Conservation (phyloP, 768 basidiomycete species). For the Phallus indusiatus region DNA sequence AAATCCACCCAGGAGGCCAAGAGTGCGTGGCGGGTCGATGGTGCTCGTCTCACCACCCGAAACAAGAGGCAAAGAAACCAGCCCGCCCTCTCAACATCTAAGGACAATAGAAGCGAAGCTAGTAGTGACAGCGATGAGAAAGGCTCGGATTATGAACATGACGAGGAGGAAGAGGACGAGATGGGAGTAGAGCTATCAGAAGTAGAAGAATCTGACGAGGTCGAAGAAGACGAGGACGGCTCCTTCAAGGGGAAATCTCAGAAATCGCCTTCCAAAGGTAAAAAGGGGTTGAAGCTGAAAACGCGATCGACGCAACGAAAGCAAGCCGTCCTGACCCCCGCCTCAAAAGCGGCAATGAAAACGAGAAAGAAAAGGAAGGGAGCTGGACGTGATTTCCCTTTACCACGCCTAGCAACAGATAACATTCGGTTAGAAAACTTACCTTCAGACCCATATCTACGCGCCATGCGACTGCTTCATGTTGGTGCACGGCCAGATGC, state of each 20-base stretch:
- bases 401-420: constrained; percentile 13
- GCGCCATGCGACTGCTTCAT: constrained; percentile 86
- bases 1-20: neutral
- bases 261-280: neutral
- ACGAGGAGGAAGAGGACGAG: constrained; percentile 61
- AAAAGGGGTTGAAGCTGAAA: neutral
- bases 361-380: constrained; percentile 25
- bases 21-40: neutral
- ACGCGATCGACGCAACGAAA: constrained; percentile 18
- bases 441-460: constrained; percentile 70
- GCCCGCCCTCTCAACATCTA: neutral
- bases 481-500: constrained; percentile 87
- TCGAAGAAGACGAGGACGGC: constrained; percentile 77
- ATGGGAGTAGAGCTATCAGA: constrained; percentile 61
- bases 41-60: neutral
- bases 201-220: constrained; percentile 52
- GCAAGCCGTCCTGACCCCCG: constrained; percentile 59
- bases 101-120: neutral
- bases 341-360: constrained; percentile 59
- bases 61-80: neutral
- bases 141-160: constrained; percentile 18
- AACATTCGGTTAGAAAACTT: constrained; percentile 35
- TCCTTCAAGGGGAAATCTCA: constrained; percentile 36
- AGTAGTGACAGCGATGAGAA: neutral
- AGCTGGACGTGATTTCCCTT: constrained; percentile 13